Percentiles rank a stretch among this genome's conserved stretches.
These are phyloP conservation scores for Penicillium sp. DNA, from an alignment of 2,329 filamentous ascomycete genomes.

Conservation along the genomic window DNA sequence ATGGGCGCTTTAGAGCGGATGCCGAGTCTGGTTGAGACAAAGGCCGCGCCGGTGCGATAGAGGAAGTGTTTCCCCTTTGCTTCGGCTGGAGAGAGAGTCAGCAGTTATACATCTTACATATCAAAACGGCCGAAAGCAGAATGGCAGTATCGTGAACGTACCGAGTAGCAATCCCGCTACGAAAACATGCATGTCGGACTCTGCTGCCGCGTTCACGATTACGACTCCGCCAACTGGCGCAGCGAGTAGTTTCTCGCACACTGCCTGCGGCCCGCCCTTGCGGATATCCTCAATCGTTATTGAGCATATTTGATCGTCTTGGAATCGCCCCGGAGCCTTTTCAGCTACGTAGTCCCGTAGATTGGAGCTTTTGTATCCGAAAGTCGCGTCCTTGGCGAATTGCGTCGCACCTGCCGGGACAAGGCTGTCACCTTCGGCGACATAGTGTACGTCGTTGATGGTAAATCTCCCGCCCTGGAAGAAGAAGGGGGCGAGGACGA, in stretches of 20 bases:
- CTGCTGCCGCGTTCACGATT: constrained; percentile 54
- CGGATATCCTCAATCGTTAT: constrained; percentile 53
- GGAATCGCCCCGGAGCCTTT: constrained; percentile 50
- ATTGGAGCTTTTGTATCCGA: constrained; percentile 57
- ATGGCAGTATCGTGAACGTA: constrained; percentile 13
- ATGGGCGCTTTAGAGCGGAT: constrained; percentile 55
- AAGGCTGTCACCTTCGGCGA: constrained; percentile 51
- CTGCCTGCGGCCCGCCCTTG: constrained; percentile 43
- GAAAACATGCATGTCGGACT: constrained; percentile 57
- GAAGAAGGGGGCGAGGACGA: constrained; percentile 60
- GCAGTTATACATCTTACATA: neutral
- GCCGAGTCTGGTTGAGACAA: constrained; percentile 53
- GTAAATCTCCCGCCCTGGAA: constrained; percentile 59
- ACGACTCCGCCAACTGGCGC: constrained; percentile 45
- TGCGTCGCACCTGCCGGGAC: constrained; percentile 55
- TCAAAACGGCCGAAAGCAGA: too few species aligned
- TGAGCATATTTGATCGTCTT: constrained; percentile 41
- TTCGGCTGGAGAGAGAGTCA: constrained; percentile 27
- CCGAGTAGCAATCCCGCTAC: constrained; percentile 49
- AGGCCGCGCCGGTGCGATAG: constrained; percentile 49
- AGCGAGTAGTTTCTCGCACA: constrained; percentile 43
- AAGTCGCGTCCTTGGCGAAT: constrained; percentile 58
- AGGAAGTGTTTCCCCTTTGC: constrained; percentile 45
- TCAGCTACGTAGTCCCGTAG: constrained; percentile 55
- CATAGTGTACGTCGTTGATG: constrained; percentile 59